phyloP scores from a whole-genome alignment of 768 basidiomycete species.

The Amanita pallidorosea region DNA sequence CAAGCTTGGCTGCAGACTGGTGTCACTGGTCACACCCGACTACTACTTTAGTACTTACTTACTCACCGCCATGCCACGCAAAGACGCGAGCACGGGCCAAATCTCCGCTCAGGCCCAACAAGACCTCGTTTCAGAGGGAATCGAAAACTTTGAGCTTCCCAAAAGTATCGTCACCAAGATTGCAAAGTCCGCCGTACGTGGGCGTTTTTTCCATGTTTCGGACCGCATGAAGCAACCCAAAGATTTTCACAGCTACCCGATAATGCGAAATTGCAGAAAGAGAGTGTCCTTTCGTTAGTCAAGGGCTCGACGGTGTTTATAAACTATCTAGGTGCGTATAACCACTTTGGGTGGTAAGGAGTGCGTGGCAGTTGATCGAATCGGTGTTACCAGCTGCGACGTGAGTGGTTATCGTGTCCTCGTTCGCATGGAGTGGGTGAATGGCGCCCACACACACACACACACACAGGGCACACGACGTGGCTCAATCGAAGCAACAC shows the following conservation, averaged over 20 bases:
- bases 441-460: neutral
- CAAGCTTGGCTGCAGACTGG: no score
- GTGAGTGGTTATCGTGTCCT: conserved; percentile 19
- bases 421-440: neutral
- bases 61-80: conserved; percentile 68
- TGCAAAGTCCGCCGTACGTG: conserved; percentile 69
- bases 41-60: no score
- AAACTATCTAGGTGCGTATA: conserved; percentile 71
- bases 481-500: conserved; percentile 74
- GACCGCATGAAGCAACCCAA: neutral
- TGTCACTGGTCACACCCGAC: no score
- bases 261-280: conserved; percentile 81
- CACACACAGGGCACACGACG: conserved; percentile 69
- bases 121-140: conserved; percentile 70
- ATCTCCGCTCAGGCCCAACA: conserved; percentile 73
- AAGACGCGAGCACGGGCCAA: conserved; percentile 41
- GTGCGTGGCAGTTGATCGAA: neutral
- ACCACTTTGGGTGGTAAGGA: neutral
- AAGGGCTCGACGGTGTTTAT: conserved; percentile 94
- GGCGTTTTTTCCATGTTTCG: neutral
- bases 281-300: conserved; percentile 72
- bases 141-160: conserved; percentile 85
- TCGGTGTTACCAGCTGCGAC: conserved; percentile 31
- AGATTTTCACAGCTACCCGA: conserved; percentile 60
- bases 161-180: conserved; percentile 76